These are phyloP conservation scores for Citrus mangshanensis DNA, from an alignment of 345 rosid genomes.

Conservation along the genomic window DNA sequence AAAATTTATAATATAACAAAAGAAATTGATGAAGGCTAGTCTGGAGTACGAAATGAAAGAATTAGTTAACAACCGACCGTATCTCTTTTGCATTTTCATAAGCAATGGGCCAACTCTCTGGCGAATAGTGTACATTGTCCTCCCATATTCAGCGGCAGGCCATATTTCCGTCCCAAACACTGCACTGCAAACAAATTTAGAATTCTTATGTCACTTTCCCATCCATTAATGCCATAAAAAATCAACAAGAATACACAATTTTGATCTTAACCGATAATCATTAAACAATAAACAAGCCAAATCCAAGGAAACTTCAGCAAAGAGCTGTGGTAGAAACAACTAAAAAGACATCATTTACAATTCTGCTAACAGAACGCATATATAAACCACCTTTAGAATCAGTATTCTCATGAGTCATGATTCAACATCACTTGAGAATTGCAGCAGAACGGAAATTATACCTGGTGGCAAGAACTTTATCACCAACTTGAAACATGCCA, in stretches of 20 bases:
- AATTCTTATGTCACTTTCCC: conserved; percentile 20
- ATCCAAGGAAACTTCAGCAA: not conserved
- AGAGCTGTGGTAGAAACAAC: not conserved
- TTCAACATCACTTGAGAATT: not conserved
- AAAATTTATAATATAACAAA: not conserved
- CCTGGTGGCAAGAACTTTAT: conserved; percentile 96
- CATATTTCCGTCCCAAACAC: conserved; percentile 97
- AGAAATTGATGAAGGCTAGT: not conserved
- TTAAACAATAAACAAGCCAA: not conserved
- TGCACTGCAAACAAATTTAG: conserved; percentile 71
- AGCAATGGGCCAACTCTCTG: conserved; percentile 90
- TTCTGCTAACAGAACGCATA: not conserved
- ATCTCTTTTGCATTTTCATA: conserved; percentile 85
- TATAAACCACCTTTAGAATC: not conserved
- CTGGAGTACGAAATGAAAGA: not conserved
- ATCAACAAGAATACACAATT: not conserved
- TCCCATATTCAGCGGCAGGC: conserved; percentile 98
- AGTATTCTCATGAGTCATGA: not conserved
- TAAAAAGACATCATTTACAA: not conserved
- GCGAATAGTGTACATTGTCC: conserved; percentile 96
- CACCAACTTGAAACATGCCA: conserved; percentile 75
- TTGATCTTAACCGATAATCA: not conserved
- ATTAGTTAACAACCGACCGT: conserved; percentile 40
- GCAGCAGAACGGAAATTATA: conserved; percentile 17
- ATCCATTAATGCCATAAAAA: not conserved